Base-by-base conservation (phyloP, 2,329 filamentous ascomycete genomes). In the Microsporum canis region DNA sequence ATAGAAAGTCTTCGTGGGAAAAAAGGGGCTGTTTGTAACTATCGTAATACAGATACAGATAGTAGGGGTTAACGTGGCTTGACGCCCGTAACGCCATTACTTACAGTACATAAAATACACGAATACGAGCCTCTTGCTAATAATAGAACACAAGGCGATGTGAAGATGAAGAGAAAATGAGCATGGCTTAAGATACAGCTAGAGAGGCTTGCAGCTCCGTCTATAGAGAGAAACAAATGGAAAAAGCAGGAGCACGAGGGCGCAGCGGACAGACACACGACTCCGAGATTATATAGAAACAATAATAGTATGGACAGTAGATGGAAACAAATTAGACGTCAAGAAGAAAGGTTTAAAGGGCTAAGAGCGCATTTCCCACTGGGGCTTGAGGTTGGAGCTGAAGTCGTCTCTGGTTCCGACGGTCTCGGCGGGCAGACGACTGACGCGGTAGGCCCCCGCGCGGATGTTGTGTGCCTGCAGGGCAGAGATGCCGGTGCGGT, bases 371-470 rank as follows among this genome's bases (percentile, higher is more conserved):
- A 84, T 75, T 69, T 81, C 77, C 80, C 82, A 81, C 62, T 75
- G 76, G 39, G 84, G 84, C 67, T 76, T 76, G 70, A 87, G 73
- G 65, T 84, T 77, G n/a, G 73, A 75, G 61, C 77, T 75, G 71
- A 92, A 74, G 61, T 89, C 84, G 38, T 87, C 83, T 68, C 80
- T 81, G 2, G 89, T 91, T 65, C 91, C 91, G 62, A 95, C 89
- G 49, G 86, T 83, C 66, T 91, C 89, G 62, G 84, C 86, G 0
- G 91, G 91, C 63, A 96, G 82, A 57, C 88, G 85, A 71, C 89
- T 94, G 65, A 96, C 84, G 64, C 91, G 88, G 69, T 95, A 92
- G 53, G 90, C 91, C 65, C 91, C 91, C 61, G 78, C 82, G 65
- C 91, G 88, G 68, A 96, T 85, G 68, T 89, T 87, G 63, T 84